These are phyloP conservation scores for Phytophthora megakarya DNA, from an alignment of 352 stramenopile species.

Conservation along the genomic window DNA sequence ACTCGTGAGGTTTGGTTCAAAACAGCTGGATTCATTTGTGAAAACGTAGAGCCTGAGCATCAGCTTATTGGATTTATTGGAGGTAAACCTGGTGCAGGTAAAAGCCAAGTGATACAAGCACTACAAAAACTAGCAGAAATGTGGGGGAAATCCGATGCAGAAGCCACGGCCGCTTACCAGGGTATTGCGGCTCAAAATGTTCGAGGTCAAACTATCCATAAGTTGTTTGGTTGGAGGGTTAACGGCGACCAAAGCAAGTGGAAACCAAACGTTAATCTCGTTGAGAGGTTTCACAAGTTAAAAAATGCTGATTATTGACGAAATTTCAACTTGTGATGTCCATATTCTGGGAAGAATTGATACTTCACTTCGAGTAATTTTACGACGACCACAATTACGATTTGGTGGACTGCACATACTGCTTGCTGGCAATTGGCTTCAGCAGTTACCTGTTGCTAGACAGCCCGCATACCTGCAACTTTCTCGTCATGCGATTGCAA, in stretches of 20 bases:
- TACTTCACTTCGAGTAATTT: no score
- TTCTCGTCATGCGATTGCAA: not conserved
- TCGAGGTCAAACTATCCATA: slow-evolving; percentile 13
- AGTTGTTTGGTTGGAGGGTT: slow-evolving; percentile 10
- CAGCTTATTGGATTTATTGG: slow-evolving; percentile 8
- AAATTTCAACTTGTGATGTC: no score
- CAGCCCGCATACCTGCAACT: not conserved
- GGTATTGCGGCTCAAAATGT: not conserved
- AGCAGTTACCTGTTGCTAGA: slow-evolving; percentile 8
- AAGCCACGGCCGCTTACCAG: slow-evolving; percentile 3
- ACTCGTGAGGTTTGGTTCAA: not conserved
- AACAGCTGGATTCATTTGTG: not conserved
- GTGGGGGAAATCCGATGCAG: not conserved
- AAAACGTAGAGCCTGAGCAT: not conserved
- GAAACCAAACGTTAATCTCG: not conserved
- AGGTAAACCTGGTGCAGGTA: slow-evolving; percentile 1
- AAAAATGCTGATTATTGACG: no score
- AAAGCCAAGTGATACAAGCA: slow-evolving; percentile 1
- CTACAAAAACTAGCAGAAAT: not conserved
- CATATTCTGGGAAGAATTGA: no score
- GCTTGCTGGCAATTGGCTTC: slow-evolving; percentile 11
- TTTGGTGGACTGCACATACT: slow-evolving; percentile 12
- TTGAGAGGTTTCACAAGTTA: no score
- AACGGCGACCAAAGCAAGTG: not conserved
- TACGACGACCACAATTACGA: no score